Base-by-base conservation (phyloP, 495 filamentous ascomycete genomes). In the Pyrenopolyporus hunteri region DNA sequence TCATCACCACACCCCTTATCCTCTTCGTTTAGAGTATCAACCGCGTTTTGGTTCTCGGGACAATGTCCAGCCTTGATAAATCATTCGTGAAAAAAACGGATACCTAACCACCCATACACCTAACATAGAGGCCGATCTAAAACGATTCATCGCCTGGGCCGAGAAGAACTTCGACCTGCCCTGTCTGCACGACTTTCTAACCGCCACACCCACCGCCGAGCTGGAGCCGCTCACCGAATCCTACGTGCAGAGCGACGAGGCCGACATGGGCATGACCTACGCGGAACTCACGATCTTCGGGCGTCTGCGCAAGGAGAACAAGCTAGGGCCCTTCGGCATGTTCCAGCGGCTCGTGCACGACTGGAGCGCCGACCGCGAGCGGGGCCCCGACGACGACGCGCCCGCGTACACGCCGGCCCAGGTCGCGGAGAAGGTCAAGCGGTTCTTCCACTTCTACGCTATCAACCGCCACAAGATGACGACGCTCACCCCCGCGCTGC, bases 121-220 rank as follows among this genome's bases (percentile, higher is more conserved):
- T 22, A 29, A 3, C 31, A n/a, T 16, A 55, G 58, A 70, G 14
- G 64, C 81, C 4, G 93, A 96, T 61, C 74, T 96, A 2, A 93
- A 89, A 67, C 73, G 79, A 3, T 94, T 96, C 79, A 91, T 93
- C 39, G 74, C 74, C 8, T 94, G 85, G 80, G 84, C 89, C 2
- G 51, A 73, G 20, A 69, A 69, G 16, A 72, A 77, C 10, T 96
- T 91, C 70, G 69, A 83, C 17, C 68, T 97, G 4, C 90, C 90
- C 0, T 85, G 89, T 55, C 81, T 97, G 4, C 63, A 85, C 1
- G 82, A 82, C 2, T 97, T 97, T 76, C 70, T 95, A 17, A 74
- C 79, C 11, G 92, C 92, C 2, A 78, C 82, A 0, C 92, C 92
- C 0, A 94, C 90, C 2, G 92, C 91, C 1, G 92, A 97, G 70